These are phyloP conservation scores for Bacidia rubella DNA, from an alignment of 495 filamentous ascomycete species.

Conservation along the genomic window DNA sequence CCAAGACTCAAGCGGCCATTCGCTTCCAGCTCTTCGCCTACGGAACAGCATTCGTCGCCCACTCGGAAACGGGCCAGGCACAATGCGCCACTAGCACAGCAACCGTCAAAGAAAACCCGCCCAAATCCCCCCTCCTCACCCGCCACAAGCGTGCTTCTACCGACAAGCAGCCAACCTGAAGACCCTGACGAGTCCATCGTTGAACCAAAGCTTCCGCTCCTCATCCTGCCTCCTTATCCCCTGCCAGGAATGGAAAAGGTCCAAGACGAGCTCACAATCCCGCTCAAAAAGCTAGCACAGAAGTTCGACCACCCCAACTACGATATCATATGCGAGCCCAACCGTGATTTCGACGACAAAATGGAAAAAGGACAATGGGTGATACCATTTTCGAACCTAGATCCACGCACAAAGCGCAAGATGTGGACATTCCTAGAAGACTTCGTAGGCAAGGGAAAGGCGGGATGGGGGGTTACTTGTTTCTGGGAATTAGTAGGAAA, in stretches of 20 bases:
- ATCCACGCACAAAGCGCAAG: constrained; percentile 22
- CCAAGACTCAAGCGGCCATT: constrained; percentile 10
- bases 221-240: no score
- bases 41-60: constrained; percentile 6
- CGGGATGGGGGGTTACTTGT: constrained; percentile 58
- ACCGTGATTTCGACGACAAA: constrained; percentile 23
- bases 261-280: no score
- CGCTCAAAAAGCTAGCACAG: no score
- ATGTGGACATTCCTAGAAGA: constrained; percentile 50
- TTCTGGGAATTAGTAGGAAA: constrained; percentile 15
- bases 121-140: not conserved
- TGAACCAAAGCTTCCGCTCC: no score
- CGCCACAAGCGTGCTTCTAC: no score
- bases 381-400: constrained; percentile 35
- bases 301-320: not conserved
- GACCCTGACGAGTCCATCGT: not conserved
- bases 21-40: constrained; percentile 13
- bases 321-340: not conserved
- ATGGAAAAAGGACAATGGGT: constrained; percentile 61
- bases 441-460: constrained; percentile 42
- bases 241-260: no score
- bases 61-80: constrained; percentile 5
- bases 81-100: constrained; percentile 6
- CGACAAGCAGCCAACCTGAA: no score
- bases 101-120: not conserved